Base-by-base conservation (phyloP, 2,329 filamentous ascomycete species). In the Teratosphaeria destructans region DNA sequence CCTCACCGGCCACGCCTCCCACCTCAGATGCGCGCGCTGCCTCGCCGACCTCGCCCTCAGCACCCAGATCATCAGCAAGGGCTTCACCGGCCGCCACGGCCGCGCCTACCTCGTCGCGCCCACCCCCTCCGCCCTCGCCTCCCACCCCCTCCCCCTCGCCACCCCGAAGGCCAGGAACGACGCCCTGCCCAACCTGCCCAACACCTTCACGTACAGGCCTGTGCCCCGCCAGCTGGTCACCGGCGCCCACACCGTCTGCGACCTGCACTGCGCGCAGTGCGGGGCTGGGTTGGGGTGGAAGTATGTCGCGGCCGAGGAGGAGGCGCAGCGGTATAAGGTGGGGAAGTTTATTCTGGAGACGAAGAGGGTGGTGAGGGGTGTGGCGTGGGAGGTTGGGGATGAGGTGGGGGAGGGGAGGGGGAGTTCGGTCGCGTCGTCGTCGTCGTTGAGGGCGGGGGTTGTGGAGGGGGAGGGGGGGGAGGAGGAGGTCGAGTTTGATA, bases 331-430 rank as follows among this genome's bases (percentile, higher is more conserved):
- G 59, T 86, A 86, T 67, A 86, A 86, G 67, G 81, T 86, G 2
- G 84, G 84, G n/a, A 86, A 85, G 67, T 86, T 82, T 63, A 86
- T 86, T 32, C 70, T 86, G 32, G 84, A 86, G 70, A 85, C 82
- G 52, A 82, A 79, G 70, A 74, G 79, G 57, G 79, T 84, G 8
- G 77, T 76, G 27, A 72, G 76, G 34, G 74, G 74, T 16, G 74
- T 76, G 19, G 77, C 72, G 23, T 86, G 84, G 83, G 82, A 84
- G 61, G 68, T 64, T 7, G 69, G 66, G 1, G 65, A 69, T 43
- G 60, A 58, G 26, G 65, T 58, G 55, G 32, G 66, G 73, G 43
- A 70, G 75, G 32, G 80, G 7, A 76, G 82, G 64, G 84, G 85
- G 67, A 32, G 29, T 32, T 32, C 7, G 29, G 29, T 32, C 3